These are phyloP conservation scores for Aspergillus felis DNA, from an alignment of 2,329 filamentous ascomycete species.

Conservation along the genomic window DNA sequence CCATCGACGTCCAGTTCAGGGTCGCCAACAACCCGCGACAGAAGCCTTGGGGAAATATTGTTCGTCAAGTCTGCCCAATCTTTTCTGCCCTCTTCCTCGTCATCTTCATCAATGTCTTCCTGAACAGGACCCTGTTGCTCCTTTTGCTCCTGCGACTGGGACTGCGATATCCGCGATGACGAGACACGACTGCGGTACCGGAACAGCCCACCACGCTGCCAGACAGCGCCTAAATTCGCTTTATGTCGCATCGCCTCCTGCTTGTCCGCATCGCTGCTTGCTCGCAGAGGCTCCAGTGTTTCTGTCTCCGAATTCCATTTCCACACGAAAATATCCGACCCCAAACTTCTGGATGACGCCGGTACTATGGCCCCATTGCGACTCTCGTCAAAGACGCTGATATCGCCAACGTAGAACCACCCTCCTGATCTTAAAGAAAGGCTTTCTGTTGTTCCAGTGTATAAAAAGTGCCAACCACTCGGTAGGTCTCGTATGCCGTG, in stretches of 20 bases:
- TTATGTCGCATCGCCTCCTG: constrained; percentile 51
- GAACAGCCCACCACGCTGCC: constrained; percentile 48
- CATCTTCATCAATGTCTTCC: constrained; percentile 21
- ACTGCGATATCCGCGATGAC: neutral
- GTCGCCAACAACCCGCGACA: constrained; percentile 49
- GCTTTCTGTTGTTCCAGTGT: constrained; percentile 55
- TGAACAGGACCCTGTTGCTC: constrained; percentile 8
- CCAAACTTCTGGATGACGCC: constrained; percentile 17
- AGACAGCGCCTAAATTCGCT: constrained; percentile 54
- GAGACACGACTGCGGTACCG: constrained; percentile 38
- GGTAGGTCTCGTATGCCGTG: constrained; percentile 58
- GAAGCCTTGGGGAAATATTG: constrained; percentile 45
- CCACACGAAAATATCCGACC: constrained; percentile 48
- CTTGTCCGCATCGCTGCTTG: constrained; percentile 30
- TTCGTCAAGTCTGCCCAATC: constrained; percentile 55
- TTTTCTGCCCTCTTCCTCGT: constrained; percentile 39
- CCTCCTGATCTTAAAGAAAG: constrained; percentile 59
- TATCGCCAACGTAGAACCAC: constrained; percentile 54
- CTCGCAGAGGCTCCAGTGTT: constrained; percentile 29
- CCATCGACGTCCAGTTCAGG: constrained; percentile 33
- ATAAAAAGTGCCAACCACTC: constrained; percentile 58
- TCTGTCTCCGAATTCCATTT: constrained; percentile 49
- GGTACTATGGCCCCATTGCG: constrained; percentile 14
- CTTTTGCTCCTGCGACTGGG: constrained; percentile 37
- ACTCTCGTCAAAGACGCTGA: constrained; percentile 17